Evolutionary conservation across 176 grass and related monocot species (phyloP).

Genomic region (Secale cereale): DNA sequence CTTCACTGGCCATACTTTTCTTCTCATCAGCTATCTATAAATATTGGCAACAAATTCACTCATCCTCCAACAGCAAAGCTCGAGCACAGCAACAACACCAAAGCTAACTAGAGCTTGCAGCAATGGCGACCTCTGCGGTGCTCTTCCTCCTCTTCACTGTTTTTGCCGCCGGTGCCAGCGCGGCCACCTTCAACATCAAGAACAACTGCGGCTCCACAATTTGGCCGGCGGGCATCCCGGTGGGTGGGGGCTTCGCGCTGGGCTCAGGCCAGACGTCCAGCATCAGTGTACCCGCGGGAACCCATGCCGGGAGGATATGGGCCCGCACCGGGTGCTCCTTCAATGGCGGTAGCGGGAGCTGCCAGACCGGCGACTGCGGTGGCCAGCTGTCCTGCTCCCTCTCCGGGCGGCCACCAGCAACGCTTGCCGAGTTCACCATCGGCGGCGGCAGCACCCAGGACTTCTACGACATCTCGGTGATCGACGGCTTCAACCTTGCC

Average conservation of each 20-base stretch:
- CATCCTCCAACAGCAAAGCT: not conserved
- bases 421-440: slow-evolving; percentile 22
- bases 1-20: not conserved
- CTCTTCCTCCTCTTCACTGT: not conserved
- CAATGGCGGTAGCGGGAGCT: not conserved
- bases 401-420: slow-evolving; percentile 6
- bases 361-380: not conserved
- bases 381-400: not conserved
- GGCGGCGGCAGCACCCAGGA: not conserved
- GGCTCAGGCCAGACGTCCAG: not conserved
- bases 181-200: not conserved
- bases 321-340: slow-evolving; percentile 4
- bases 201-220: not conserved
- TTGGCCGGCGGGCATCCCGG: not conserved
- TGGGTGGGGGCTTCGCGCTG: not conserved
- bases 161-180: not conserved
- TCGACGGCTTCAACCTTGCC: slow-evolving; percentile 13
- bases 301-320: not conserved
- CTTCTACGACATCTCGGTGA: slow-evolving; percentile 19
- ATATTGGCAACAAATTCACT: not conserved
- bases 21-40: not conserved
- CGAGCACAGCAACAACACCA: too few relatives aligned
- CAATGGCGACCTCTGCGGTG: not conserved
- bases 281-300: not conserved
- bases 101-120: not conserved